phyloP scores from a whole-genome alignment of 495 filamentous ascomycete species.

The Aspergillus taichungensis region DNA sequence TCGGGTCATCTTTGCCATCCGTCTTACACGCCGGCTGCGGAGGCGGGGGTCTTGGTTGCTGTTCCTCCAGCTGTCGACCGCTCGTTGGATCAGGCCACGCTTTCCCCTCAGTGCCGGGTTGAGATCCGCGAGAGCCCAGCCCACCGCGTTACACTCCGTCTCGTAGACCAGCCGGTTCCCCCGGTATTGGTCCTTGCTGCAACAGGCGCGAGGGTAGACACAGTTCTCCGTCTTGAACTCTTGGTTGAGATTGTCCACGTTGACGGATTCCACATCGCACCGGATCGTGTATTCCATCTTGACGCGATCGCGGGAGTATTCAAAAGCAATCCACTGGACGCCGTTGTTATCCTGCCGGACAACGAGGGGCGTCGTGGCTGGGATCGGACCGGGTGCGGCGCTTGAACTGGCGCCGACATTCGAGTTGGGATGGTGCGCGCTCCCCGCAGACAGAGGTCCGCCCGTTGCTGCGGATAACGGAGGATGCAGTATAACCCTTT shows the following conservation, averaged over 20 bases:
- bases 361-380: conserved; percentile 92
- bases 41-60: conserved; percentile 93
- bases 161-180: conserved; percentile 94
- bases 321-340: conserved; percentile 98
- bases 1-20: conserved; percentile 91
- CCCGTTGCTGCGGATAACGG: conserved; percentile 37
- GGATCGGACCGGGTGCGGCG: conserved; percentile 94
- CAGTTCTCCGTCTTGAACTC: conserved; percentile 98
- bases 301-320: conserved; percentile 93
- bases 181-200: conserved; percentile 88
- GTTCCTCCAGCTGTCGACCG: conserved; percentile 97
- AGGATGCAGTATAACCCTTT: conserved; percentile 34
- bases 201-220: conserved; percentile 93
- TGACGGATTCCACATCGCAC: conserved; percentile 95
- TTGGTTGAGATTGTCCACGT: conserved; percentile 69
- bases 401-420: conserved; percentile 59
- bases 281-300: conserved; percentile 99
- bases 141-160: conserved; percentile 96
- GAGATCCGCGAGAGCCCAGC: conserved; percentile 89
- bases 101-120: conserved; percentile 88
- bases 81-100: conserved; percentile 88
- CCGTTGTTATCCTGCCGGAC: conserved; percentile 94
- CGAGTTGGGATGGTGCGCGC: conserved; percentile 35
- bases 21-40: conserved; percentile 80
- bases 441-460: conserved; percentile 46